A percentile compares a stretch with the other conserved stretches of the same genome.
Evolutionary conservation across 176 grass and related monocot species (phyloP).

Genomic region (Oryza meridionalis): DNA sequence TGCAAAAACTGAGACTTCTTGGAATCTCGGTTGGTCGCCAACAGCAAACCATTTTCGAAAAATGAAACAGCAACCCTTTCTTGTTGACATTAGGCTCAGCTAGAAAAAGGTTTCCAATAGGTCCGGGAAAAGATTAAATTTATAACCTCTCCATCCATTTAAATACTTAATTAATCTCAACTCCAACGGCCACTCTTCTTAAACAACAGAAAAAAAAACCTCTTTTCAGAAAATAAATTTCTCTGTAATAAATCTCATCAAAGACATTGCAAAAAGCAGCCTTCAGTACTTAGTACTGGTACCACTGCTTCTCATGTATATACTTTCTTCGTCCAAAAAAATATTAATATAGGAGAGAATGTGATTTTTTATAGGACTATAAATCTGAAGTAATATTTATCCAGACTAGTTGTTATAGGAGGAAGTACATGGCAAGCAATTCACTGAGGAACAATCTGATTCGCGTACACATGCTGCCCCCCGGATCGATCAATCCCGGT

Average conservation of each 20-base stretch:
- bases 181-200: background rate
- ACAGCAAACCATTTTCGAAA: background rate
- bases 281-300: background rate
- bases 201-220: background rate
- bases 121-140: background rate
- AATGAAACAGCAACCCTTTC: background rate
- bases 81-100: background rate
- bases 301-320: background rate
- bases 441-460: background rate
- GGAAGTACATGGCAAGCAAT: background rate
- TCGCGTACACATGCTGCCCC: background rate
- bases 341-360: no score
- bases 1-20: background rate
- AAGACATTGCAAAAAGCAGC: background rate
- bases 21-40: background rate
- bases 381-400: no score
- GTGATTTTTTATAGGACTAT: no score
- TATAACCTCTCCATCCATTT: background rate
- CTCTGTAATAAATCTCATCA: background rate
- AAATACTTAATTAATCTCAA: background rate
- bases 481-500: background rate
- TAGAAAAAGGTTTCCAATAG: no score
- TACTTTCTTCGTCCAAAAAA: no score
- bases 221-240: background rate
- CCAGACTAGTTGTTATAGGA: no score